Base-by-base conservation (phyloP, 495 filamentous ascomycete genomes). In the Symbiotaphrina buchneri region DNA sequence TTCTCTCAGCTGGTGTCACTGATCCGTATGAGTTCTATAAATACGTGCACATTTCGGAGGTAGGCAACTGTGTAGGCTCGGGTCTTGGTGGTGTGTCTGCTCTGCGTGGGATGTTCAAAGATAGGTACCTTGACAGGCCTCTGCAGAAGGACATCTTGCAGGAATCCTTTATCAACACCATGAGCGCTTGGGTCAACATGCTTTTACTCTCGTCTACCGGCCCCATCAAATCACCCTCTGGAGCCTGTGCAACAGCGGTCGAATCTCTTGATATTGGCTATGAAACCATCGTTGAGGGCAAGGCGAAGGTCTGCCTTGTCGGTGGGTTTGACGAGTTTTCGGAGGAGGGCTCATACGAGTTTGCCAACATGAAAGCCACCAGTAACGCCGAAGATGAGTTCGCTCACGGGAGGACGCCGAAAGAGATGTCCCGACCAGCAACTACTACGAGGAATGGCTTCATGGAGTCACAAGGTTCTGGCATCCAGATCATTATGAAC, bases 141-240 rank as follows among this genome's bases (percentile, higher is more conserved):
- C 61, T 95, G 14, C 87, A 99, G 51, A 99, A 95, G 55, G 87
- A 99, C 49, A 92, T 99, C 42, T 61, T 99, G 21, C 87, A 99
- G 47, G 87, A 99, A 52, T 95, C 87, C 3, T 99, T 99, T 65
- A 95, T 99, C 63, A 99, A 99, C 56, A 95, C 87, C 16, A 99
- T 99, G 87, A 72, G 78, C 38, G 87, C 87, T 4, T 99, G 87
- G 87, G 84, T 95, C 32, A 99, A 99, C 59, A 95, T 99, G 87
- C 53, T 99, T 46, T 58, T 99, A 26, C 53, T 99, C 33, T 95
- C 87, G 10, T 94, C 90, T 10, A 94, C 87, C 23, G 87, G 87
- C 38, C 87, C 87, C 11, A 94, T 99, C 62, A 94, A 95, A 63
- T 94, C 90, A 0, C 87, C 87, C 8, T 85, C 94, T 35, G 87